Evolutionary conservation across 257 asterid genomes (phyloP).

Genomic region (Linaria vulgaris): DNA sequence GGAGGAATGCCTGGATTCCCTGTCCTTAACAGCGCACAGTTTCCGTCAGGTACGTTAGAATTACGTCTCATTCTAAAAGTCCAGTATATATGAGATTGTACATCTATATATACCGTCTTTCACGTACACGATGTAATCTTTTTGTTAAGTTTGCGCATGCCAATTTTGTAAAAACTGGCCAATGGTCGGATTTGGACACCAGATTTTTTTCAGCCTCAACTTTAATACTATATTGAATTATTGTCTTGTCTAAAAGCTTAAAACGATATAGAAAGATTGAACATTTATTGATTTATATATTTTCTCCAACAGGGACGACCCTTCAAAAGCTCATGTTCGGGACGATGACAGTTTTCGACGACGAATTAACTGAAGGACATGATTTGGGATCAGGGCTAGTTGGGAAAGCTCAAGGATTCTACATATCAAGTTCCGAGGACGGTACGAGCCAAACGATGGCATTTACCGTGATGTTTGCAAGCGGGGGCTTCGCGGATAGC

Average conservation of each 20-base stretch:
- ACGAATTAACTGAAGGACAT: slow-evolving; percentile 74
- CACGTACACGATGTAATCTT: no score
- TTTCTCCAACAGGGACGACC: slow-evolving; percentile 47
- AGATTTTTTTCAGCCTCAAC: no score
- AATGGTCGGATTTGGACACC: no score
- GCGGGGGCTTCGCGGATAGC: slow-evolving; percentile 70
- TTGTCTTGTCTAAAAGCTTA: no score
- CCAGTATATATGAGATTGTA: no score
- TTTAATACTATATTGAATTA: no score
- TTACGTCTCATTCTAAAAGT: no score
- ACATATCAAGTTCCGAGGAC: slow-evolving; percentile 70
- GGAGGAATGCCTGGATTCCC: slow-evolving; percentile 76
- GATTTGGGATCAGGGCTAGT: slow-evolving; percentile 65
- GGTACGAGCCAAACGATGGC: slow-evolving; percentile 85
- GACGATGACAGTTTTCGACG: slow-evolving; percentile 76
- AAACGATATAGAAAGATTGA: no score
- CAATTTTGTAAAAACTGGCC: no score
- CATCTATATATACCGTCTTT: no score
- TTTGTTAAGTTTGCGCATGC: no score
- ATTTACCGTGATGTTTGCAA: slow-evolving; percentile 67
- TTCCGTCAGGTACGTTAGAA: slow-evolving; percentile 35
- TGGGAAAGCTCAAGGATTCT: slow-evolving; percentile 88
- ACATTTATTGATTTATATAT: no score
- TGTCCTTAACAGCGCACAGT: slow-evolving; percentile 54
- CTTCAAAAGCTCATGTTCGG: slow-evolving; percentile 91